Conservation (phyloP, 345 rosid species). For the Citrus sp. region DNA sequence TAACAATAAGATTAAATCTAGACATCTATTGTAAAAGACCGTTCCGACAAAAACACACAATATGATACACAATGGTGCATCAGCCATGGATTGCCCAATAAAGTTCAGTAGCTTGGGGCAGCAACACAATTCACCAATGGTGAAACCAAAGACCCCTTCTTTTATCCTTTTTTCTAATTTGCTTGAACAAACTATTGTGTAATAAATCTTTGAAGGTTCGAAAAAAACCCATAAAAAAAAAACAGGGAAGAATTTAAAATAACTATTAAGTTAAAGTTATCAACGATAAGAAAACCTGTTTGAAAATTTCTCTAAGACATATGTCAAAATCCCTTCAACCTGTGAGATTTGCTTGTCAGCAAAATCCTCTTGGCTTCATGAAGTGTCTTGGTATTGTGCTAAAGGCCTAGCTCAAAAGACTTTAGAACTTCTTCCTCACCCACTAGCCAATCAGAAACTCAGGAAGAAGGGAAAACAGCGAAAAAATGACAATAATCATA, state of each 20-base stretch:
- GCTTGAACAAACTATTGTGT: neutral
- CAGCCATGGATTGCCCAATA: neutral
- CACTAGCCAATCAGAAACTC: neutral
- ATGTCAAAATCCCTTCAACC: conserved; percentile 2
- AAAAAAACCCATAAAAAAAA: neutral
- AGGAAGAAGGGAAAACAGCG: neutral
- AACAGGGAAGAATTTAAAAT: neutral
- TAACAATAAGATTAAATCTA: neutral
- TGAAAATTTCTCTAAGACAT: neutral
- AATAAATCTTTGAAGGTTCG: neutral
- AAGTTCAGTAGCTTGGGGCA: neutral
- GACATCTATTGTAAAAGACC: neutral
- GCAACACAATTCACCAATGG: neutral
- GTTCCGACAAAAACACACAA: neutral
- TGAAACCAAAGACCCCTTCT: neutral
- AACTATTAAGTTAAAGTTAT: neutral
- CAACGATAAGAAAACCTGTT: neutral
- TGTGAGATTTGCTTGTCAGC: neutral
- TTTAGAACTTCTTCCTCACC: conserved; percentile 3
- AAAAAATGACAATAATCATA: neutral
- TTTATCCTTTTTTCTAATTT: neutral
- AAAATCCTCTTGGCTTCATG: neutral
- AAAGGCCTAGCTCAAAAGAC: neutral
- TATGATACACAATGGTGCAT: neutral
- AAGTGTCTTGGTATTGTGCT: conserved; percentile 2